Base-by-base conservation (phyloP, 805 yeast genomes). In the Phaffomyces thermotolerans region DNA sequence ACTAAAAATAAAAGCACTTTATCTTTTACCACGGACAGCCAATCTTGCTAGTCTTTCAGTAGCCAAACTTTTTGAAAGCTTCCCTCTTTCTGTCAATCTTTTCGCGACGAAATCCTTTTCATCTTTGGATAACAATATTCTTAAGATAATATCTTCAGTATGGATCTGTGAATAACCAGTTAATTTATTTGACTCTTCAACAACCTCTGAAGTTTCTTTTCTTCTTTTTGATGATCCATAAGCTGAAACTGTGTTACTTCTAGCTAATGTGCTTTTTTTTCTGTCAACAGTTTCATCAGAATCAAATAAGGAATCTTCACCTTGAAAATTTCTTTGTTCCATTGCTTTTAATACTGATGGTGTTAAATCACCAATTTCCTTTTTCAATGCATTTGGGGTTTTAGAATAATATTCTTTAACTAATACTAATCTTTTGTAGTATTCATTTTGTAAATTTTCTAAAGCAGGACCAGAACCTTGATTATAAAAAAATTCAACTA, bases 391-490 rank as follows among this genome's bases (percentile, higher is more conserved):
- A 0, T 58, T 44, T 0, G 66, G 62, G 8, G 70, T 66, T 39
- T 73, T 66, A 45, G 81, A 85, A 54, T 85, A 84, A 54, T 76
- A 78, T 1, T 73, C 78, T 2, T 88, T 85, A 8, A 85, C 68
- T 24, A 81, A 60, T 47, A 82, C 62, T 22, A 86, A 60, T 34
- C 78, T 73, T 58, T 84, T 86, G 57, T 83, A 87, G 31, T 75
- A 72, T 27, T 71, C 75, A 45, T 76, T 75, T 48, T 79, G 80
- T 53, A 87, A 64, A 8, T 74, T 75, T 47, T 74, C 78, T 27
- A 85, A 52, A 1, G 87, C 74, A 0, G 93, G 93, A 0, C 95
- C 95, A 30, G 81, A 81, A 0, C 95, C 95, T 37, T 75, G 80
- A 54, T 84, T 80, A 59, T 87, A 78, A 64, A 88, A 87, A 57